phyloP scores from a whole-genome alignment of 179 eudicot species.

The Silene coronaria region DNA sequence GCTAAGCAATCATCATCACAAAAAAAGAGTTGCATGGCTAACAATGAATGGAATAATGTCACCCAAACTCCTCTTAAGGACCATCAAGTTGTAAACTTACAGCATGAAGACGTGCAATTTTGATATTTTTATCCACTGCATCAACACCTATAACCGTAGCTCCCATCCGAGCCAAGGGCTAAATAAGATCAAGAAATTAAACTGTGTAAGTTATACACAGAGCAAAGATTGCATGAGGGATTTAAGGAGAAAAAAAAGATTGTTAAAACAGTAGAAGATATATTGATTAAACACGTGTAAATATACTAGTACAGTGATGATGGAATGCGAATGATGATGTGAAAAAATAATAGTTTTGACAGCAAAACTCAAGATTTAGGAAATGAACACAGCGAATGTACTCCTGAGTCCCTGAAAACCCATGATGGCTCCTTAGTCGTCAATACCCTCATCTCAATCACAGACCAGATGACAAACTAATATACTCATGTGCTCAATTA shows the following conservation, averaged over 20 bases:
- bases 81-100: conserved; percentile 38
- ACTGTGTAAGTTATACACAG: background rate
- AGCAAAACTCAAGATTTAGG: background rate
- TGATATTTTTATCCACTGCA: conserved; percentile 86
- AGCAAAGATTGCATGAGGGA: conserved; percentile 4
- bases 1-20: background rate
- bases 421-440: background rate
- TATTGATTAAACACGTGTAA: background rate
- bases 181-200: conserved; percentile 20
- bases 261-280: background rate
- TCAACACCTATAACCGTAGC: conserved; percentile 86
- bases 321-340: too few species aligned
- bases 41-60: background rate
- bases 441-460: background rate
- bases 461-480: background rate
- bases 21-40: background rate
- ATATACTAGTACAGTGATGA: background rate
- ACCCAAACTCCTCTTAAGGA: background rate
- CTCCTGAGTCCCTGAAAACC: background rate
- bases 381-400: background rate
- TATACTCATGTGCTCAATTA: background rate
- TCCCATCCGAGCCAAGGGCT: conserved; percentile 99
- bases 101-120: conserved; percentile 86
- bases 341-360: background rate
- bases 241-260: background rate